A percentile compares a stretch with the other conserved stretches of the same genome.
phyloP scores from a whole-genome alignment of 768 basidiomycete species.

The Mycena maculata region DNA sequence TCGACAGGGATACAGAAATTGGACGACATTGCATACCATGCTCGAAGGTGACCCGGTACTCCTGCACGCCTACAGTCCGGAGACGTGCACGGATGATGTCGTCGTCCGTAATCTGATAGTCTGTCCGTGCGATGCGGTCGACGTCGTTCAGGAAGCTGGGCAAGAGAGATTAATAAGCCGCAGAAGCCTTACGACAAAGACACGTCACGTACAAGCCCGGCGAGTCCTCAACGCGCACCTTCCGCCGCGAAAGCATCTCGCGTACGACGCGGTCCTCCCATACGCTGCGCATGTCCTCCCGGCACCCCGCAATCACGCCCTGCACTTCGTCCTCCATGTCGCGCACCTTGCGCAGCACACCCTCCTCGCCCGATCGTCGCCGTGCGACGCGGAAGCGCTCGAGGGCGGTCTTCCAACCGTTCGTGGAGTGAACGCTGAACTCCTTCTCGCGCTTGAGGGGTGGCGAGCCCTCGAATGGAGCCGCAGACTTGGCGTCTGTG shows the following conservation, averaged over 20 bases:
- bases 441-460: conserved; percentile 49
- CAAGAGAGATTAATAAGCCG: conserved; percentile 15
- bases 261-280: conserved; percentile 76
- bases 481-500: conserved; percentile 51
- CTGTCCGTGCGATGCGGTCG: conserved; percentile 69
- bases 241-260: conserved; percentile 67
- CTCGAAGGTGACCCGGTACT: conserved; percentile 75
- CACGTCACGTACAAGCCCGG: conserved; percentile 74
- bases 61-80: conserved; percentile 82
- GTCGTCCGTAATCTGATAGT: conserved; percentile 77
- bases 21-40: conserved; percentile 55
- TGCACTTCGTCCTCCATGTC: conserved; percentile 65
- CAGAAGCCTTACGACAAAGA: neutral
- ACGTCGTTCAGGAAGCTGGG: conserved; percentile 78
- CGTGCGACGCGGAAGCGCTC: conserved; percentile 61
- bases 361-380: conserved; percentile 29
- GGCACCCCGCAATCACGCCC: conserved; percentile 69
- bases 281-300: conserved; percentile 73
- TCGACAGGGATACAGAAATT: neutral
- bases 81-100: conserved; percentile 85
- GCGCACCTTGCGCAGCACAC: conserved; percentile 45
- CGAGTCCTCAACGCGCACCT: conserved; percentile 70
- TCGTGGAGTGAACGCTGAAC: conserved; percentile 70
- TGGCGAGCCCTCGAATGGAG: conserved; percentile 52
- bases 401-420: conserved; percentile 76